Conservation (phyloP, 306 rosid species). For the Inga oerstediana region DNA sequence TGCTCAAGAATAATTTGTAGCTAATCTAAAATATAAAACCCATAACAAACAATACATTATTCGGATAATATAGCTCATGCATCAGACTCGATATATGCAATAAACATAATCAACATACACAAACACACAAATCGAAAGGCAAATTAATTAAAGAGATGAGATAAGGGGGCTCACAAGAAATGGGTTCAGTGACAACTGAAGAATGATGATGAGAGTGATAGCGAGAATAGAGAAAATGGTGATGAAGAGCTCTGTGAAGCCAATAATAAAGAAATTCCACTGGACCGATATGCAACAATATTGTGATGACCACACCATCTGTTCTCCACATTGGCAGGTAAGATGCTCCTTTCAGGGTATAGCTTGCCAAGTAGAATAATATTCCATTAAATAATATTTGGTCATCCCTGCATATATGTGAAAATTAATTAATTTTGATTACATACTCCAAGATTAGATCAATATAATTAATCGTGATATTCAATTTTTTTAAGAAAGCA, state of each 20-base stretch:
- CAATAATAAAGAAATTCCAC: constrained; percentile 78
- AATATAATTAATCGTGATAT: neutral
- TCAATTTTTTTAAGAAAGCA: neutral
- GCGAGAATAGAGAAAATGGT: constrained; percentile 69
- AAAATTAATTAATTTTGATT: neutral
- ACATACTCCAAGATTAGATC: neutral
- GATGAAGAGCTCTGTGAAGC: constrained; percentile 81
- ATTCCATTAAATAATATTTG: constrained; percentile 64
- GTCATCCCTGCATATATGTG: constrained; percentile 56
- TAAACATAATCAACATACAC: no score
- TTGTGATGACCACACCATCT: constrained; percentile 46
- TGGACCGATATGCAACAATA: constrained; percentile 58
- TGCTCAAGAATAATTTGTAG: no score
- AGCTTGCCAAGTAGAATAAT: constrained; percentile 34
- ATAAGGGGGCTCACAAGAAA: constrained; percentile 34
- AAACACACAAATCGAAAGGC: neutral
- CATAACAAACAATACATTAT: no score
- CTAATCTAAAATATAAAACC: neutral
- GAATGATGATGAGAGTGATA: constrained; percentile 68
- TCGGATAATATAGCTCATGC: neutral
- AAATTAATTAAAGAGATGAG: neutral
- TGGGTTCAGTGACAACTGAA: constrained; percentile 53
- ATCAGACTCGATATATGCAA: neutral
- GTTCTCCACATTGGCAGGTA: constrained; percentile 54
- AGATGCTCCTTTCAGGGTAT: constrained; percentile 13